A percentile compares a stretch with the other conserved stretches of the same genome.
Evolutionary conservation across 306 rosid species (phyloP).

Genomic region (Quercus ilex): DNA sequence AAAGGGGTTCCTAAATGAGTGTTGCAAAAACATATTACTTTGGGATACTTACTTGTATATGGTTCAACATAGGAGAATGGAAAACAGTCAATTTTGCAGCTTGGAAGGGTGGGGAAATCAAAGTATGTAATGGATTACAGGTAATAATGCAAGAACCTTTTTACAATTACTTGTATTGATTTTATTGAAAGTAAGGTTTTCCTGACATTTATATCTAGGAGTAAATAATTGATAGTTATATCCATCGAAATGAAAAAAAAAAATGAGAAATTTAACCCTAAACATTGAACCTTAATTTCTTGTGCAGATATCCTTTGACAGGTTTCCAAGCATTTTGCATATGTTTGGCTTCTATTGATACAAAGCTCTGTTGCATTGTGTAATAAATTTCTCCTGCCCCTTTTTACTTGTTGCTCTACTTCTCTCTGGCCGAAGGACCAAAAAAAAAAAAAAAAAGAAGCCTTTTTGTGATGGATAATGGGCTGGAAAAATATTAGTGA

Average conservation of each 20-base stretch:
- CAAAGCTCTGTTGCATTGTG: constrained; percentile 79
- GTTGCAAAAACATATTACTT: neutral
- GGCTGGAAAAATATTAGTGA: no score
- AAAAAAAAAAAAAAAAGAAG: no score
- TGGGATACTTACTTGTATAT: constrained; percentile 14
- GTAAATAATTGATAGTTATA: neutral
- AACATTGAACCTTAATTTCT: constrained; percentile 8
- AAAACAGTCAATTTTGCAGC: constrained; percentile 74
- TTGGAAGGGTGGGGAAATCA: constrained; percentile 77
- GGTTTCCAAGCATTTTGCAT: constrained; percentile 96
- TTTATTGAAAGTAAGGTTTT: neutral
- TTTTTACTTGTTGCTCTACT: constrained; percentile 39
- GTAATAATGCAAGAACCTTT: constrained; percentile 29
- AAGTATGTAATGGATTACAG: constrained; percentile 93
- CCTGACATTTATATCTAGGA: neutral
- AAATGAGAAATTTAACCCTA: neutral
- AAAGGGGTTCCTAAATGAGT: neutral
- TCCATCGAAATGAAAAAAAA: neutral
- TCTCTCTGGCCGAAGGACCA: constrained; percentile 28
- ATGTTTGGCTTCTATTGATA: constrained; percentile 81
- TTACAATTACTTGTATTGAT: neutral
- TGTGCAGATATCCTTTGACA: constrained; percentile 84
- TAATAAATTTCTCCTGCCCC: constrained; percentile 18
- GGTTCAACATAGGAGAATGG: constrained; percentile 55
- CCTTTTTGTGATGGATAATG: no score